Evolutionary conservation across 2,329 filamentous ascomycete genomes (phyloP), one percentile per base, ranked within the genome.

Genomic region (Ophiocordyceps camponoti-leonardi): DNA sequence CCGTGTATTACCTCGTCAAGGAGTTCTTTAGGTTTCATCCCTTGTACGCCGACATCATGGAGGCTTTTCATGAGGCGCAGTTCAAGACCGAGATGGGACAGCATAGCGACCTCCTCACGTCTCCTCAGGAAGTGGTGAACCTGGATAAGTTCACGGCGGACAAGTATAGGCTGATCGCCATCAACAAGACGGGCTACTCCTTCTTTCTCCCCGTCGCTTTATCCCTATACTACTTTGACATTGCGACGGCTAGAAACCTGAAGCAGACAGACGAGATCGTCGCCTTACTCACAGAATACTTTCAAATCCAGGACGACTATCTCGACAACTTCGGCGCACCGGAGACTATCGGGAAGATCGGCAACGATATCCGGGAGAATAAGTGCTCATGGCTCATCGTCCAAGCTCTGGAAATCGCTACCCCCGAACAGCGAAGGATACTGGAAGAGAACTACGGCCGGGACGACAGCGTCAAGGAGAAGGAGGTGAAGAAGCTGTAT

Each of bases 371-470:
- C 64, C 81, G 88, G 73, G 92, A 98, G 69, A 98, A 98, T 77
- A 98, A 98, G 76, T 98, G 92, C 74, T 93, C 86, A 40, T 98
- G 92, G 92, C 71, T 98, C 48, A 77, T 98, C 65, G 98, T 98
- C 75, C 82, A 94, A 67, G 92, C 92, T 43, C 72, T 98, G 48
- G 74, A 79, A 62, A 75, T 82, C 50, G 83, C 77, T 51, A 88
- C 75, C 2, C 79, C 86, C 1, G 86, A 88, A 62, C 92, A 98
- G 74, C 80, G 86, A 59, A 74, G 83, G 66, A 66, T 93, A 35
- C 79, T 98, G 44, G 86, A 95, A 60, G 78, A 86, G 48, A 90
- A 94, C 70, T 98, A 98, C 63, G 92, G 92, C 54, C 79, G 79
- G 61, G 96, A 96, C 74, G 80, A 95, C 66, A 75, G 77, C 58